A percentile compares a stretch with the other conserved stretches of the same genome.
phyloP scores from a whole-genome alignment of 2,329 filamentous ascomycete genomes.

The Alternaria atra region DNA sequence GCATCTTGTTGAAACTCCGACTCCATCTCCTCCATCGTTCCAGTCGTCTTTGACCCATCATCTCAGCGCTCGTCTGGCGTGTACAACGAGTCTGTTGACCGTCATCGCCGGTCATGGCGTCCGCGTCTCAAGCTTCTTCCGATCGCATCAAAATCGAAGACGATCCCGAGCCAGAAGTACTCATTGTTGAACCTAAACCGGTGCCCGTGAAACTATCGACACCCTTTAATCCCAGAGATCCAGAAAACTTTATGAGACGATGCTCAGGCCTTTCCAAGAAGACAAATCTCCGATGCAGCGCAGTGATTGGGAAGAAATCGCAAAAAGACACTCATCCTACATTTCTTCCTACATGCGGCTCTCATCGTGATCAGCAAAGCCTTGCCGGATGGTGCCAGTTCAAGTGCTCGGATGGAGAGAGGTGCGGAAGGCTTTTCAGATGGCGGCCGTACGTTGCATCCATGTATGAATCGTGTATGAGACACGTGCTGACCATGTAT shows the following conservation, averaged over 20 bases:
- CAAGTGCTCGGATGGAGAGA: constrained; percentile 24
- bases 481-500: constrained; percentile 4
- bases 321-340: constrained; percentile 35
- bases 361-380: constrained; percentile 40
- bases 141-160: constrained; percentile 16
- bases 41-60: not conserved
- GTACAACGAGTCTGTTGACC: not conserved
- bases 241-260: constrained; percentile 37
- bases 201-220: constrained; percentile 8
- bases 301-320: constrained; percentile 32
- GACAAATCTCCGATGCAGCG: constrained; percentile 32
- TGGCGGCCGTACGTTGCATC: constrained; percentile 23
- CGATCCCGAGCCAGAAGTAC: constrained; percentile 14
- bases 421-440: constrained; percentile 36
- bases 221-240: constrained; percentile 34
- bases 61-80: not conserved
- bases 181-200: not conserved
- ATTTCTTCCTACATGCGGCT: constrained; percentile 40
- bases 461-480: not conserved
- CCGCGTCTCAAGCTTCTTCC: not conserved
- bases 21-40: not conserved
- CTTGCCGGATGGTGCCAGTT: constrained; percentile 42
- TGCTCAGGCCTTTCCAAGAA: constrained; percentile 43
- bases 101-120: constrained; percentile 1
- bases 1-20: not conserved